phyloP scores from a whole-genome alignment of 345 rosid species.

The Tarenaya hassleriana region DNA sequence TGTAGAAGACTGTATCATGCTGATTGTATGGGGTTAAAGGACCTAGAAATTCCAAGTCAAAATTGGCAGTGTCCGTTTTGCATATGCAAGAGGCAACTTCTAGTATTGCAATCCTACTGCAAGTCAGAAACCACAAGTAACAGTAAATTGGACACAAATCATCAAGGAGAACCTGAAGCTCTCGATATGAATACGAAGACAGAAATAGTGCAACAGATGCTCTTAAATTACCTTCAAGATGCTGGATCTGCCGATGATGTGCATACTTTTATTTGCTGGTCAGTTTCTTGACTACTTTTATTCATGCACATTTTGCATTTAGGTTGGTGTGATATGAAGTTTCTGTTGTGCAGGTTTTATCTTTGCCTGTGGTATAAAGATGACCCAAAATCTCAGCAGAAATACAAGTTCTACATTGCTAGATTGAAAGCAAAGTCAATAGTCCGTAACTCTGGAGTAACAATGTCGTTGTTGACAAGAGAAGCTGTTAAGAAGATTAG shows the following conservation, averaged over 20 bases:
- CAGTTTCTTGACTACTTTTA: conserved; percentile 23
- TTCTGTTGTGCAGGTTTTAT: conserved; percentile 70
- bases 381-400: conserved; percentile 68
- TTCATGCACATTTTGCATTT: conserved; percentile 16
- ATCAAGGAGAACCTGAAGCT: conserved; percentile 31
- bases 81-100: conserved; percentile 73
- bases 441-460: conserved; percentile 67
- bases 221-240: conserved; percentile 90
- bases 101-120: conserved; percentile 74
- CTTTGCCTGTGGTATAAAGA: conserved; percentile 92
- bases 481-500: conserved; percentile 78
- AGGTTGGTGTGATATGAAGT: conserved; percentile 19
- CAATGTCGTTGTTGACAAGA: conserved; percentile 53
- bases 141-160: conserved; percentile 23
- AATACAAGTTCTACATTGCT: conserved; percentile 57
- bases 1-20: conserved; percentile 77
- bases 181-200: conserved; percentile 44
- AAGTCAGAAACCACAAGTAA: conserved; percentile 47
- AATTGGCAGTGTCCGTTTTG: conserved; percentile 84
- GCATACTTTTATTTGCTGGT: conserved; percentile 89
- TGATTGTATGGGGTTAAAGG: conserved; percentile 86
- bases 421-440: conserved; percentile 77
- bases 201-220: conserved; percentile 84
- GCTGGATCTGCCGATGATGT: conserved; percentile 64
- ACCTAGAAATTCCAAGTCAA: conserved; percentile 57